A percentile compares a stretch with the other conserved stretches of the same genome.
Evolutionary conservation across 2,329 filamentous ascomycete species (phyloP).

Genomic region (Aspergillus clavatus): DNA sequence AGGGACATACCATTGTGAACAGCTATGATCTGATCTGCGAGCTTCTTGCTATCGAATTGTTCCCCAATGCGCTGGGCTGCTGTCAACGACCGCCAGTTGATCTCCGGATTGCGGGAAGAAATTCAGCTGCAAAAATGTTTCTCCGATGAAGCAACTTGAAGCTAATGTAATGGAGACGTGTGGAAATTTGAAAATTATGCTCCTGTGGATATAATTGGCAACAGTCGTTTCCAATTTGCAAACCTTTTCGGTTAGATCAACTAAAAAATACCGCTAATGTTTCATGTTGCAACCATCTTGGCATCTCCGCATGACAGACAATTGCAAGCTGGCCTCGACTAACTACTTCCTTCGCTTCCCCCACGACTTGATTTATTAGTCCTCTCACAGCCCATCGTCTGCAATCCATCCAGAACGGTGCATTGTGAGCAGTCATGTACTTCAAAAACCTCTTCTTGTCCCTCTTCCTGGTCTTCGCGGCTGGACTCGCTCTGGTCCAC

Average conservation of each 20-base stretch:
- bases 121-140: conserved; percentile 31
- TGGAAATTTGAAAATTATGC: conserved; percentile 8
- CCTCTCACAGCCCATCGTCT: conserved; percentile 16
- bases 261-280: conserved; percentile 11
- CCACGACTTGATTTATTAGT: conserved; percentile 12
- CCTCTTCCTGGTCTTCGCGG: conserved; percentile 68
- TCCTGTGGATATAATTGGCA: background rate
- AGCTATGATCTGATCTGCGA: conserved; percentile 7
- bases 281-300: conserved; percentile 5
- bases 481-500: conserved; percentile 68
- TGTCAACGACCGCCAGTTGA: conserved; percentile 7
- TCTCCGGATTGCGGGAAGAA: conserved; percentile 25
- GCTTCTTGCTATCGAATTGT: conserved; percentile 7
- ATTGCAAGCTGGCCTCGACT: conserved; percentile 37
- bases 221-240: background rate
- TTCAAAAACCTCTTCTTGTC: conserved; percentile 46
- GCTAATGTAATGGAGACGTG: too few species aligned
- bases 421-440: conserved; percentile 27
- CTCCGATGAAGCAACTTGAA: conserved; percentile 23
- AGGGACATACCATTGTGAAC: conserved; percentile 28
- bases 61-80: conserved; percentile 8
- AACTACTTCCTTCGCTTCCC: conserved; percentile 11
- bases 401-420: conserved; percentile 1
- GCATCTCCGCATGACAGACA: conserved; percentile 22
- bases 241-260: background rate